A percentile compares a stretch with the other conserved stretches of the same genome.
Evolutionary conservation across 2,329 filamentous ascomycete genomes (phyloP).

Genomic region (Sclerotinia glacialis): DNA sequence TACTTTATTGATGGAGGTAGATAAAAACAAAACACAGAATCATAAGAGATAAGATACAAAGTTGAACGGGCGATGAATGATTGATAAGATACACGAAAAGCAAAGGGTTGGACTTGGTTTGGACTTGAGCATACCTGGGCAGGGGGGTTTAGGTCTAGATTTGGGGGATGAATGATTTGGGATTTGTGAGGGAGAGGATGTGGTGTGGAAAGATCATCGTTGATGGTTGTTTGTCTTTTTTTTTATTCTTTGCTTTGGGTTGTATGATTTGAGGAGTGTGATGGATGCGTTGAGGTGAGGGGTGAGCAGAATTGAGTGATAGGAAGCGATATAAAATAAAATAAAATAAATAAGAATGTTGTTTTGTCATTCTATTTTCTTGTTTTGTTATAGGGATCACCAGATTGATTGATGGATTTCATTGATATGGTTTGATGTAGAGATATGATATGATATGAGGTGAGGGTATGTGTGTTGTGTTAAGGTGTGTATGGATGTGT

Average conservation of each 20-base stretch:
- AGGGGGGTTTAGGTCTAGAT: background rate
- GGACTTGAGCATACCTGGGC: background rate
- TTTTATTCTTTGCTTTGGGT: background rate
- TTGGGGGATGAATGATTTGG: slow-evolving; percentile 35
- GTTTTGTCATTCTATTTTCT: no score
- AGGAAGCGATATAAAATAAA: no score
- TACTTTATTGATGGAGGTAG: slow-evolving; percentile 36
- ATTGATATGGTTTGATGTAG: background rate
- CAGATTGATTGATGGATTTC: background rate
- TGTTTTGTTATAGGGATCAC: no score
- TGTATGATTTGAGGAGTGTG: slow-evolving; percentile 25
- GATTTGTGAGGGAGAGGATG: slow-evolving; percentile 32
- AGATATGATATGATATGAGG: background rate
- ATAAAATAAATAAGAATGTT: background rate
- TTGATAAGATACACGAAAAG: slow-evolving; percentile 1
- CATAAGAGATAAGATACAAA: background rate
- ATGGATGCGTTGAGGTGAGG: background rate
- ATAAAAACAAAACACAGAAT: slow-evolving; percentile 31
- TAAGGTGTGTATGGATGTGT: background rate
- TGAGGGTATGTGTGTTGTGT: background rate
- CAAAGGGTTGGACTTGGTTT: background rate
- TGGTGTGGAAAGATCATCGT: background rate
- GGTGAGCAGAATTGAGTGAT: background rate
- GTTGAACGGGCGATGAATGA: slow-evolving; percentile 11
- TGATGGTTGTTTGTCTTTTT: background rate